Conservation (phyloP, 495 filamentous ascomycete genomes). For the Trichodelitschia bisporula region DNA sequence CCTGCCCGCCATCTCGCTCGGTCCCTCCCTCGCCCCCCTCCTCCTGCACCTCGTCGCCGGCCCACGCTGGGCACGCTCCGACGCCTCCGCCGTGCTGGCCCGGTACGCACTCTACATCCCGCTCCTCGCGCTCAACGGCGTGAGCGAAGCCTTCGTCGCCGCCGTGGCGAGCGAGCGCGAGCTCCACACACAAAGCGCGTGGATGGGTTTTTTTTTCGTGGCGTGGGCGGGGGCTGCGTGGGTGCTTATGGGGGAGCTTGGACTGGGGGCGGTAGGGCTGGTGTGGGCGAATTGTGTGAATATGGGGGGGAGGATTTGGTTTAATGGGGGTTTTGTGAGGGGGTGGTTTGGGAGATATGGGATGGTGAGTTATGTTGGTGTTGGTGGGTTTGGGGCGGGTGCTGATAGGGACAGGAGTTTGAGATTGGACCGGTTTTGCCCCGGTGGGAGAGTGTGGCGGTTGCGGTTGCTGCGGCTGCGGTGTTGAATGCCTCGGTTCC, state of each 20-base stretch:
- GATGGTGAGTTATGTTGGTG: not conserved
- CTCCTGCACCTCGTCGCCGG: slow-evolving; percentile 53
- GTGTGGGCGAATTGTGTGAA: slow-evolving; percentile 71
- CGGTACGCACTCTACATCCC: slow-evolving; percentile 84
- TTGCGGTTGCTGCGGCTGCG: not conserved
- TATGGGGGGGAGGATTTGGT: slow-evolving; percentile 58
- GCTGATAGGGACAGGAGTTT: too few relatives aligned
- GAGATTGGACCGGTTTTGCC: too few relatives aligned
- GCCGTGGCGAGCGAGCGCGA: slow-evolving; percentile 48
- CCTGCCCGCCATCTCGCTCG: slow-evolving; percentile 36
- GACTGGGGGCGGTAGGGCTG: slow-evolving; percentile 50
- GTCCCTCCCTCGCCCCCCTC: slow-evolving; percentile 44
- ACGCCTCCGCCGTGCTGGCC: slow-evolving; percentile 43
- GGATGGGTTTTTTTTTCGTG: slow-evolving; percentile 58
- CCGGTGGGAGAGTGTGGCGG: not conserved
- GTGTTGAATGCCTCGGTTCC: not conserved
- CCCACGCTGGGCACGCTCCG: slow-evolving; percentile 35
- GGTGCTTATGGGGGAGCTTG: slow-evolving; percentile 35
- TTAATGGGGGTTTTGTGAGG: slow-evolving; percentile 49
- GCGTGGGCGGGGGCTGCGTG: slow-evolving; percentile 50
- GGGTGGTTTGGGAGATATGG: slow-evolving; percentile 25
- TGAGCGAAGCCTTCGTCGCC: slow-evolving; percentile 78
- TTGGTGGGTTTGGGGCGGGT: not conserved
- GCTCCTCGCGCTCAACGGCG: slow-evolving; percentile 72
- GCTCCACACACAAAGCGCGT: slow-evolving; percentile 46